phyloP scores from a whole-genome alignment of 176 grass and related monocot genomes.

The Hordeum marinum region DNA sequence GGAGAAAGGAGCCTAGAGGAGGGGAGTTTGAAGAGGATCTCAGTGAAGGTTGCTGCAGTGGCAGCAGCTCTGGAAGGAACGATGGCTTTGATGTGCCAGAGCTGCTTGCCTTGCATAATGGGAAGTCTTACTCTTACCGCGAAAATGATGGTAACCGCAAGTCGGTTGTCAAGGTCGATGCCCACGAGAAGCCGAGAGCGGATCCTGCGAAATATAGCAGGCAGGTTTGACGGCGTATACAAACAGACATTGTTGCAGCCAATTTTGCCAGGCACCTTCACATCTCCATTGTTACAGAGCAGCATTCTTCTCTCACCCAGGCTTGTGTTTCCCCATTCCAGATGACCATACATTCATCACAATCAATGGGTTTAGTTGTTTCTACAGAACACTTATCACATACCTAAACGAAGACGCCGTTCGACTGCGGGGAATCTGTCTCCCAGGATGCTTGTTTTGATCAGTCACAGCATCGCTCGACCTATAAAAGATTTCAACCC shows the following conservation, averaged over 20 bases:
- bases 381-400: background rate
- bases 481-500: background rate
- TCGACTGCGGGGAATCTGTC: background rate
- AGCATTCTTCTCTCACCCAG: background rate
- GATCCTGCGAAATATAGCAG: slow-evolving; percentile 20
- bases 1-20: slow-evolving; percentile 43
- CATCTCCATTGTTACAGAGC: background rate
- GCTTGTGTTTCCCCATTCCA: background rate
- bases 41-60: slow-evolving; percentile 41
- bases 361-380: slow-evolving; percentile 6
- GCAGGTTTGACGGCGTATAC: slow-evolving; percentile 36
- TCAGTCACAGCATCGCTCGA: background rate
- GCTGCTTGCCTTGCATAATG: slow-evolving; percentile 12
- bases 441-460: background rate
- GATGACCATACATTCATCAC: background rate
- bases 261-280: background rate
- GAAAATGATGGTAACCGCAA: slow-evolving; percentile 18
- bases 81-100: slow-evolving; percentile 56
- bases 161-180: slow-evolving; percentile 26
- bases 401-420: background rate
- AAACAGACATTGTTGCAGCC: slow-evolving; percentile 2
- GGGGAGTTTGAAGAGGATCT: slow-evolving; percentile 39
- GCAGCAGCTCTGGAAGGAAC: slow-evolving; percentile 68
- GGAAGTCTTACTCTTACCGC: slow-evolving; percentile 4
- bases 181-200: slow-evolving; percentile 44